phyloP scores from a whole-genome alignment of 495 filamentous ascomycete genomes.

The Sordaria brevicollis region DNA sequence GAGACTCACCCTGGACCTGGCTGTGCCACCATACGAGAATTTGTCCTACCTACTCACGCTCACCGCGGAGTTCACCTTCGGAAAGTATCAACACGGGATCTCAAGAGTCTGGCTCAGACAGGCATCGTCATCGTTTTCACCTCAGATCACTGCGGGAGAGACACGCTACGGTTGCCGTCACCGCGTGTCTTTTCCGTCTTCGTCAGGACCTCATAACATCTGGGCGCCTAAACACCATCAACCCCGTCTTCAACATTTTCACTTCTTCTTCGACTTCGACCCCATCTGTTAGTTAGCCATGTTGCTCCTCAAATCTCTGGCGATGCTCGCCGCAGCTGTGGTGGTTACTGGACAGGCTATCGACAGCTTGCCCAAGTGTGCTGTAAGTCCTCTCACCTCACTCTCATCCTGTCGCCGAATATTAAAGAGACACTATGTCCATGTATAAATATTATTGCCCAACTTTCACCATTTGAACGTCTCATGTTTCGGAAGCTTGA shows the following conservation, averaged over 20 bases:
- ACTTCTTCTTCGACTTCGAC: background rate
- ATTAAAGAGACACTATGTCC: background rate
- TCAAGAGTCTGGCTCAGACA: background rate
- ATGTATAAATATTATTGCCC: background rate
- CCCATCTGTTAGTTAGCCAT: constrained; percentile 4
- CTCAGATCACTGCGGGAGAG: background rate
- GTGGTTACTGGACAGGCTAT: constrained; percentile 13
- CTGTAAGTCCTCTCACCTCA: constrained; percentile 12
- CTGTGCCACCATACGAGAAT: constrained; percentile 13
- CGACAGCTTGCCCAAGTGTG: constrained; percentile 13
- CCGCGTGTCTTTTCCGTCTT: background rate
- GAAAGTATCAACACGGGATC: constrained; percentile 1
- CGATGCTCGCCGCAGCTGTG: constrained; percentile 11
- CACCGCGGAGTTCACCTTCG: background rate
- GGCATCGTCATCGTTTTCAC: background rate
- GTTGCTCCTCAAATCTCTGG: constrained; percentile 10
- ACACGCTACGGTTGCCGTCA: background rate
- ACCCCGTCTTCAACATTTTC: background rate
- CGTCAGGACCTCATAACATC: background rate
- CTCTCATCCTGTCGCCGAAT: background rate
- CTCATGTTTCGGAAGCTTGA: background rate
- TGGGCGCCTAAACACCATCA: background rate
- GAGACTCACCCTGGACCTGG: background rate
- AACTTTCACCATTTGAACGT: background rate
- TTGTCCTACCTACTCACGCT: constrained; percentile 8